Base-by-base conservation (phyloP, 495 filamentous ascomycete species). In the Chaetomium fimeti region DNA sequence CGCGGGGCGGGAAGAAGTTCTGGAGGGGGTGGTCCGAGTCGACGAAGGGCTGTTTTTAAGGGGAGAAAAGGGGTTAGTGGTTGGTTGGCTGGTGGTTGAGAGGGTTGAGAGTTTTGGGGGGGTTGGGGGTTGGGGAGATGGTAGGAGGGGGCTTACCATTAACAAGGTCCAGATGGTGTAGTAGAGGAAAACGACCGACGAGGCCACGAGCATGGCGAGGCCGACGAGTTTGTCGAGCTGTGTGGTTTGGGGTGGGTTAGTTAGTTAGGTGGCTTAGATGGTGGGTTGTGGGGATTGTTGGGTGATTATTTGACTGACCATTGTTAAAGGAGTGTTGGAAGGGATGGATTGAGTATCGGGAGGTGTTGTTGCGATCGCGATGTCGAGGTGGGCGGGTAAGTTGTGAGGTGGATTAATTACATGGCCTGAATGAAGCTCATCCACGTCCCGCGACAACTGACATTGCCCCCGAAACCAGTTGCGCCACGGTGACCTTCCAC, bases 111-210 rank as follows among this genome's bases (percentile, higher is more conserved):
- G 61, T 42, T n/a, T 62, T 59, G 2, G 51, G 29, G 42, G 18
- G 45, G 27, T 59, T n/a, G 58, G 51, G 51, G 51, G 4, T 43
- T 13, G 9, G 45, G 49, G 56, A 36, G 60, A 24, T 27, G 38
- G 64, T 54, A 27, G 49, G 27, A 38, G 43, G 38, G 28, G 27
- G 27, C 27, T 20, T 84, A 97, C 94, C 90, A 99, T 97, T 60
- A 97, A 83, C 61, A 99, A 81, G 5, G 94, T 98, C 94, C 94
- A 99, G 71, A 96, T 85, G 20, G 92, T 95, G 79, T 99, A 99
- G 84, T 99, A 99, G 66, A 96, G 87, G 78, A 99, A 99, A 79
- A 99, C 91, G 76, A 89, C 87, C 68, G 92, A 89, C 74, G 94
- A 92, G 82, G 88, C 87, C 82, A 96, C 86, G 78, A 99, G 91